phyloP scores from a whole-genome alignment of 495 filamentous ascomycete genomes.

The Acidiella bohemica region DNA sequence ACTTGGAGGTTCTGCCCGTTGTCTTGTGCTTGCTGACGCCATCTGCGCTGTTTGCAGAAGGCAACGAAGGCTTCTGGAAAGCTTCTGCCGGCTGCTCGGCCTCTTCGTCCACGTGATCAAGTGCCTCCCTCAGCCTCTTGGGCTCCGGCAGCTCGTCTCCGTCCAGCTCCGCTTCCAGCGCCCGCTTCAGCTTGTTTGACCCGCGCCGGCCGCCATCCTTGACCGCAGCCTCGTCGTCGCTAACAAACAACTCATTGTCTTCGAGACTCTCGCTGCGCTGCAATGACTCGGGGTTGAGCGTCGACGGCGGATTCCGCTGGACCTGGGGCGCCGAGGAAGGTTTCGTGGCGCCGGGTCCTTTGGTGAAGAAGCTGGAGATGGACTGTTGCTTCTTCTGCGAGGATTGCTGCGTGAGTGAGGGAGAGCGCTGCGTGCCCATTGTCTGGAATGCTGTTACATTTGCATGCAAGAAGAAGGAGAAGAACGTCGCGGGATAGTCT shows the following conservation, averaged over 20 bases:
- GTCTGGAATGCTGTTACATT: too few species aligned
- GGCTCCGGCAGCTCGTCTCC: conserved; percentile 2
- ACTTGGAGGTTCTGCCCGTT: conserved; percentile 35
- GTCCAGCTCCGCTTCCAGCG: conserved; percentile 11
- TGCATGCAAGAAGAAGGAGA: too few species aligned
- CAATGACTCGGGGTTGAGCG: conserved; percentile 6
- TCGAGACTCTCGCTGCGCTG: conserved; percentile 9
- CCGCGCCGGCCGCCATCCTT: background rate
- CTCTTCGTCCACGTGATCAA: background rate
- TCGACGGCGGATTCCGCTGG: conserved; percentile 14
- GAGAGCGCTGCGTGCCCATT: conserved; percentile 6
- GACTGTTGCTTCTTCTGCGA: conserved; percentile 59
- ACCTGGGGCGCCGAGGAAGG: too few species aligned
- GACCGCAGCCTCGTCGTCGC: conserved; percentile 12
- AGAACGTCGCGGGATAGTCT: too few species aligned
- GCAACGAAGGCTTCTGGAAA: conserved; percentile 5
- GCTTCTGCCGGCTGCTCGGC: conserved; percentile 1
- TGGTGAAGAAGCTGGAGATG: conserved; percentile 75
- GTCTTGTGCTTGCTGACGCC: conserved; percentile 17
- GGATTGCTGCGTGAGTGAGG: conserved; percentile 1
- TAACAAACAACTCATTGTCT: conserved; percentile 9
- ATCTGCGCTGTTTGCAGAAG: conserved; percentile 13
- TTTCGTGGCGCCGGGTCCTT: conserved; percentile 33
- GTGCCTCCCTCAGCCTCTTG: conserved; percentile 7
- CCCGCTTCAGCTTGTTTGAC: conserved; percentile 18